phyloP scores from a whole-genome alignment of 345 rosid species.

The Euphorbia pulcherrima region DNA sequence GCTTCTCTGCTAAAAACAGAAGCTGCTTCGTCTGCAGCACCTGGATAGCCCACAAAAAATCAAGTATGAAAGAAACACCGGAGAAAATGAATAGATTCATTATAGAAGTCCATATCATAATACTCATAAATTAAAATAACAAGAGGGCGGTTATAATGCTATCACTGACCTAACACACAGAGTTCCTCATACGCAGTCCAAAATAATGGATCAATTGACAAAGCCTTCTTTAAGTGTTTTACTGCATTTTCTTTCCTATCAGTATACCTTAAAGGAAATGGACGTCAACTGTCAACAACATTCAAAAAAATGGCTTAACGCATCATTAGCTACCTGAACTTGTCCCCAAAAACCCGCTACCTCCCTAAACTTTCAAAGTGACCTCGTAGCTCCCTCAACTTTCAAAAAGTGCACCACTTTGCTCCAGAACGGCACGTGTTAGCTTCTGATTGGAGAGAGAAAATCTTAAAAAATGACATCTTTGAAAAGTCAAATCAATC shows the following conservation, averaged over 20 bases:
- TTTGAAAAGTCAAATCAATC: too few species aligned
- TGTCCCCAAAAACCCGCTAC: too few species aligned
- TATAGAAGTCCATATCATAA: background rate
- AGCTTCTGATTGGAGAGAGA: too few species aligned
- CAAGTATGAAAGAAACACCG: background rate
- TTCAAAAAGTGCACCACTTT: too few species aligned
- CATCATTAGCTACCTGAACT: too few species aligned
- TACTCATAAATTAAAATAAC: background rate
- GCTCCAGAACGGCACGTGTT: too few species aligned
- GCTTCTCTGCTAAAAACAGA: constrained; percentile 82
- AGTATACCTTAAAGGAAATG: constrained; percentile 60
- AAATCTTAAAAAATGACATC: too few species aligned
- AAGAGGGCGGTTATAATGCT: constrained; percentile 5
- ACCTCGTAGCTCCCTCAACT: too few species aligned
- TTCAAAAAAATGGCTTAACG: too few species aligned
- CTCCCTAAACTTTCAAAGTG: too few species aligned
- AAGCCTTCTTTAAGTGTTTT: constrained; percentile 75
- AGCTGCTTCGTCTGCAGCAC: constrained; percentile 88
- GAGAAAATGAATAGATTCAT: background rate
- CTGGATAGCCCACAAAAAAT: constrained; percentile 26
- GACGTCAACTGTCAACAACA: constrained; percentile 1
- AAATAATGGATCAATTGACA: constrained; percentile 77
- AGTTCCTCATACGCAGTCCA: constrained; percentile 96
- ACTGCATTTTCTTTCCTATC: constrained; percentile 74
- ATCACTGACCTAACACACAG: constrained; percentile 68